Base-by-base conservation (phyloP, 139 green algal genomes). In the Chlamydomonas applanata region DNA sequence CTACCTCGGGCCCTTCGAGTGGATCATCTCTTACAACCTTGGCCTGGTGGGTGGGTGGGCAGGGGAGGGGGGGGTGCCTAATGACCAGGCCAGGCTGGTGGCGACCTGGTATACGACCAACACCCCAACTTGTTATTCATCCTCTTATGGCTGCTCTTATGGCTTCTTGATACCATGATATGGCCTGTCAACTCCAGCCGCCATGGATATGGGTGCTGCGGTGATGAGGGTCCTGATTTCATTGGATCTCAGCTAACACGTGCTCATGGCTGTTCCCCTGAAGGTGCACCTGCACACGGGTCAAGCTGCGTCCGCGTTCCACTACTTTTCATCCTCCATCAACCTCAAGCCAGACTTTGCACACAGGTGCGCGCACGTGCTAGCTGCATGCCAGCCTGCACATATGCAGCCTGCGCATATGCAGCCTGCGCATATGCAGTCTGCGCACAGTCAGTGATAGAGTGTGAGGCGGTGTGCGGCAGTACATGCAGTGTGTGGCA, bases 1-100 rank as follows among this genome's bases (percentile, higher is more conserved):
- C 24, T 93, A 92, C 81, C 76, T 96, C 45, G 91, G 86, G 33
- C 91, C 91, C 45, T 93, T 94, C 78, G 91, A 96, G 78, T 96
- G 91, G 91, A 90, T 96, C 65, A 85, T 93, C 30, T 77, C 73
- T 7, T 93, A 96, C 83, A 96, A 96, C 83, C 76, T 96, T 20
- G 91, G 91, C 14, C 78, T 96, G 44, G 85, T 93, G 36, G 36
- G 67, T 71, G 32, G 36, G 16, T 17, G 46, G 14, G n/a, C n/a
- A n/a, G n/a, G n/a, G n/a, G n/a, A n/a, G n/a, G n/a, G 14, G 17
- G 46, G 46, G 14, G 46, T 56, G 46, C 46, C 17, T 56, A 56
- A 56, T 56, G 46, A 56, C 14, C 46, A n/a, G n/a, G n/a, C n/a
- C n/a, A n/a, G n/a, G n/a, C n/a, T n/a, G n/a, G n/a, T n/a, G n/a